These are phyloP conservation scores for Neospermospora avenae DNA, from an alignment of 2,329 filamentous ascomycete genomes.

Conservation along the genomic window DNA sequence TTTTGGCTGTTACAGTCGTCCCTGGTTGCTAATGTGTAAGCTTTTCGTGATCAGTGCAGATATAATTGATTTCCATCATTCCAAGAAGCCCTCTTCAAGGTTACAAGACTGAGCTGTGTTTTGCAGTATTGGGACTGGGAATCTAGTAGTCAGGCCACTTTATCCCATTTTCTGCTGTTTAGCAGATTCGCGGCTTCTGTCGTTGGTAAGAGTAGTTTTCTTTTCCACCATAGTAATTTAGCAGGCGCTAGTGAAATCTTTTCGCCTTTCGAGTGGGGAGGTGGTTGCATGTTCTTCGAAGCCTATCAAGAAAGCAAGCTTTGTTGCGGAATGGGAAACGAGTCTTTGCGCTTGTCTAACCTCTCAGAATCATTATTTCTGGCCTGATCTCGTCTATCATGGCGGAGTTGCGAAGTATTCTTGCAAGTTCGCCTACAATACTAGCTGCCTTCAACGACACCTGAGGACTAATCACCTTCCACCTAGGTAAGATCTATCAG, in stretches of 20 bases:
- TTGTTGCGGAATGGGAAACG: background rate
- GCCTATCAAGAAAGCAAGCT: background rate
- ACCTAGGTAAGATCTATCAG: background rate
- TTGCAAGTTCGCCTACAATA: background rate
- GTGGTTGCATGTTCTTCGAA: background rate
- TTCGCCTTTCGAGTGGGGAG: background rate
- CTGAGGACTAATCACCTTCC: background rate
- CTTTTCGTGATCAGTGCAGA: background rate
- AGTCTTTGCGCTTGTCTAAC: too few species aligned
- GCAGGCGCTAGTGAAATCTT: background rate
- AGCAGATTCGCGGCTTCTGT: background rate
- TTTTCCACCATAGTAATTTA: background rate
- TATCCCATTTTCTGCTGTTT: background rate
- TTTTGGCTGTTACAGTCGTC: background rate
- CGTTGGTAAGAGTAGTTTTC: background rate
- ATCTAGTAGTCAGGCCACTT: too few species aligned
- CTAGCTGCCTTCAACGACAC: background rate
- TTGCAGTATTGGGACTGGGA: background rate
- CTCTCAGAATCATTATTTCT: too few species aligned
- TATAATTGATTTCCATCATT: background rate
- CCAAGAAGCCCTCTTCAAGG: background rate
- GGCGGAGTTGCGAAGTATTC: background rate
- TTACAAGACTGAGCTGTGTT: background rate
- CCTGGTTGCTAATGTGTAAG: background rate
- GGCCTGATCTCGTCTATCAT: background rate